phyloP scores from a whole-genome alignment of 2,329 filamentous ascomycete species.

The Penicillium capsulatum region DNA sequence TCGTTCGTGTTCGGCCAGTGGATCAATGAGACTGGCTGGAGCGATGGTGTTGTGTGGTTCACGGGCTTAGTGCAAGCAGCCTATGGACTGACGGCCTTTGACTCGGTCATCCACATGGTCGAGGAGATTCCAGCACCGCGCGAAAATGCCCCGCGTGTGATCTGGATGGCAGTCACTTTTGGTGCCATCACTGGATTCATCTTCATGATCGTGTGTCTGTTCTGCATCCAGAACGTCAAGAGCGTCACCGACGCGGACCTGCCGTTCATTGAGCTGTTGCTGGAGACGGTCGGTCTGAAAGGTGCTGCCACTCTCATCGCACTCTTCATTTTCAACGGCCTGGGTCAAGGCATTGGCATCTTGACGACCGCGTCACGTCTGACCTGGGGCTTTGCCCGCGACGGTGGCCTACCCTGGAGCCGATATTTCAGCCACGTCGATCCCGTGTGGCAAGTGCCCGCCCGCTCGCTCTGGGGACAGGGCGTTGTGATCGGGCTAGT shows the following conservation, averaged over 20 bases:
- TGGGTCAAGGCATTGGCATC: constrained; percentile 52
- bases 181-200: constrained; percentile 50
- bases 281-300: constrained; percentile 38
- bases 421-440: constrained; percentile 46
- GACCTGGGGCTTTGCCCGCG: constrained; percentile 54
- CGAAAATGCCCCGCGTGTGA: constrained; percentile 49
- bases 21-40: constrained; percentile 53
- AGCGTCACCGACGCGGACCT: constrained; percentile 41
- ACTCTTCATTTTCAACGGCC: constrained; percentile 54
- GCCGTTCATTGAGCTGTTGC: constrained; percentile 50
- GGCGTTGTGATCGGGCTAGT: constrained; percentile 46
- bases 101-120: constrained; percentile 57
- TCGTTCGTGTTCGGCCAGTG: constrained; percentile 53
- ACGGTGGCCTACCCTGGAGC: constrained; percentile 48
- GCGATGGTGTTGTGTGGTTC: constrained; percentile 56
- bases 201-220: constrained; percentile 52
- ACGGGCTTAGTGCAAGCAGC: constrained; percentile 55
- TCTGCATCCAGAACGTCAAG: constrained; percentile 49
- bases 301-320: constrained; percentile 50
- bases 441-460: constrained; percentile 50
- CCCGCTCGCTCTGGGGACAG: constrained; percentile 51
- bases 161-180: constrained; percentile 51
- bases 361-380: constrained; percentile 51
- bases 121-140: constrained; percentile 54
- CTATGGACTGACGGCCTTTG: constrained; percentile 56